These are phyloP conservation scores for Diplodia scrobiculata DNA, from an alignment of 2,329 filamentous ascomycete genomes.

Conservation along the genomic window DNA sequence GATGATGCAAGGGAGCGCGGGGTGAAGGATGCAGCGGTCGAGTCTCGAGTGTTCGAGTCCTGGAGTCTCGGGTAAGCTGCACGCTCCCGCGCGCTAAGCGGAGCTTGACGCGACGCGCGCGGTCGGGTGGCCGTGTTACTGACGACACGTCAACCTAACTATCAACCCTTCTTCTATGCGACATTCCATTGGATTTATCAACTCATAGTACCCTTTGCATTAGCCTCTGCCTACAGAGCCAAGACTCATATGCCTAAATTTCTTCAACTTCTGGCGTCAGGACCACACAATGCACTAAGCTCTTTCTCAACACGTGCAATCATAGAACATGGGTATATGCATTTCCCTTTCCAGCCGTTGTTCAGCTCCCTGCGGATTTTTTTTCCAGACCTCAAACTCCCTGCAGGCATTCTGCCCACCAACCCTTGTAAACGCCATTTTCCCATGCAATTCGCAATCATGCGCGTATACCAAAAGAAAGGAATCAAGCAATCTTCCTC, in stretches of 20 bases:
- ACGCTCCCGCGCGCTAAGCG: conserved; percentile 4
- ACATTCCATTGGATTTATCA: too few relatives aligned
- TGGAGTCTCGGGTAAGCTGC: background rate
- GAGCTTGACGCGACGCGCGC: conserved; percentile 21
- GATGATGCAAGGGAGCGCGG: background rate
- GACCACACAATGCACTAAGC: background rate
- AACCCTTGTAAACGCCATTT: background rate
- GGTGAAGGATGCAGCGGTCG: background rate
- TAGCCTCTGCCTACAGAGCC: too few relatives aligned
- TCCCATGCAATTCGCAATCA: conserved; percentile 2
- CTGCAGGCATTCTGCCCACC: background rate
- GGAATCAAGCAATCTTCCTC: conserved; percentile 70
- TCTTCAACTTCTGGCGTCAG: too few relatives aligned
- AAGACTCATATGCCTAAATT: too few relatives aligned
- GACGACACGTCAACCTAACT: background rate
- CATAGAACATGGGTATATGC: conserved; percentile 24
- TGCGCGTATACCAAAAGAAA: background rate
- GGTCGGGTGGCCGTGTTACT: background rate
- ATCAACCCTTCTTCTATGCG: too few relatives aligned
- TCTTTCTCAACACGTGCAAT: background rate
- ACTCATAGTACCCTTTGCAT: too few relatives aligned
- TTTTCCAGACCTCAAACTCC: conserved; percentile 23
- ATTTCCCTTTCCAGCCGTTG: conserved; percentile 8
- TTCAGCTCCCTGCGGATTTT: background rate
- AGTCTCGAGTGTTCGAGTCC: background rate